A percentile compares a stretch with the other conserved stretches of the same genome.
Conservation (phyloP, 2,329 filamentous ascomycete genomes). For the Periconia digitata region DNA sequence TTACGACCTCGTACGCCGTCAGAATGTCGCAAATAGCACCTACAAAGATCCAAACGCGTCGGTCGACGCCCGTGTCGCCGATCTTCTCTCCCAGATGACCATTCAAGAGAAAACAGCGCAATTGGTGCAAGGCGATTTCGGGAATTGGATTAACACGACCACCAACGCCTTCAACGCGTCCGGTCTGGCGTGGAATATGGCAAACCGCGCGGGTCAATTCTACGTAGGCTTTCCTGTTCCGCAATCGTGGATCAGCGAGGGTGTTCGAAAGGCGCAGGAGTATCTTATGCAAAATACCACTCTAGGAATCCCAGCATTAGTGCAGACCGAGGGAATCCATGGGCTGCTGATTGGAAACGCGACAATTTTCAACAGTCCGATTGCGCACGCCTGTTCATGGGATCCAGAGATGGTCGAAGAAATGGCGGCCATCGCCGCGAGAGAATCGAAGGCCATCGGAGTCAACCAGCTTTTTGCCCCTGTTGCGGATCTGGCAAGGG, state of each 20-base stretch:
- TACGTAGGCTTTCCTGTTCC: constrained; percentile 70
- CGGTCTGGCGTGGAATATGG: constrained; percentile 68
- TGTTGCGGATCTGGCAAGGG: constrained; percentile 69
- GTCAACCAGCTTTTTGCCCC: constrained; percentile 75
- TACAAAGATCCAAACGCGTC: constrained; percentile 67
- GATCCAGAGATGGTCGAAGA: constrained; percentile 65
- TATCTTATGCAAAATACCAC: constrained; percentile 68
- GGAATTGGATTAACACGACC: constrained; percentile 72
- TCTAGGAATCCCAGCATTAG: constrained; percentile 68
- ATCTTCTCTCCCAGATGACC: constrained; percentile 72
- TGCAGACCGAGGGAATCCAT: constrained; percentile 75
- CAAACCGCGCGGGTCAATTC: constrained; percentile 66
- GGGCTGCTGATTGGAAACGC: constrained; percentile 72
- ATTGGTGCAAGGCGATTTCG: constrained; percentile 64
- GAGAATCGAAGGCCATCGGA: constrained; percentile 67
- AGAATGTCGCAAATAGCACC: constrained; percentile 32
- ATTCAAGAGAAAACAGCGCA: constrained; percentile 73
- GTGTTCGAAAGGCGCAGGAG: constrained; percentile 67
- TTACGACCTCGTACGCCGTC: constrained; percentile 29
- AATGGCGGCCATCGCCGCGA: constrained; percentile 67
- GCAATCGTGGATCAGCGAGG: constrained; percentile 64
- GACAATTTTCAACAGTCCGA: constrained; percentile 78
- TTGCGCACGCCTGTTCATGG: constrained; percentile 71
- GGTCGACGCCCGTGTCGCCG: constrained; percentile 65
- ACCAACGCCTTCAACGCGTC: constrained; percentile 67